A percentile compares a stretch with the other conserved stretches of the same genome.
Conservation (phyloP, 2,329 filamentous ascomycete species). For the Colletotrichum sp. region DNA sequence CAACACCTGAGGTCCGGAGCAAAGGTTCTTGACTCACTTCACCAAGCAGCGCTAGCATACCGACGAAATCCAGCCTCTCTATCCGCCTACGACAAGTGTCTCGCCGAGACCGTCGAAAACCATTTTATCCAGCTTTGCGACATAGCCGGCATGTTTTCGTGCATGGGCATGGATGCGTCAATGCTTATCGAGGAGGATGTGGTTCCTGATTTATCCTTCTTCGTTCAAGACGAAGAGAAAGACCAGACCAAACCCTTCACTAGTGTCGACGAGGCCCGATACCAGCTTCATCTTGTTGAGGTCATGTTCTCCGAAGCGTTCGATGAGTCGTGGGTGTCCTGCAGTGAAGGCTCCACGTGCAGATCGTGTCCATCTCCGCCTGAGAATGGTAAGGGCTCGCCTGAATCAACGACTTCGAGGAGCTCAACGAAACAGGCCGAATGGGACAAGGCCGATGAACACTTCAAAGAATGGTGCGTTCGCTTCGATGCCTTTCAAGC, state of each 20-base stretch:
- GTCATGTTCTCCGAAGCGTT: background rate
- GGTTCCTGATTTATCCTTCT: constrained; percentile 8
- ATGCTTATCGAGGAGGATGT: constrained; percentile 5
- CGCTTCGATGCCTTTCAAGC: constrained; percentile 4
- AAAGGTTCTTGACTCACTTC: constrained; percentile 5
- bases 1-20: background rate
- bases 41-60: background rate
- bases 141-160: constrained; percentile 2
- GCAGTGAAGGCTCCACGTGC: background rate
- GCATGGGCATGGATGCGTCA: constrained; percentile 8
- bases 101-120: background rate
- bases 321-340: background rate
- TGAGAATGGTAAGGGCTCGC: background rate
- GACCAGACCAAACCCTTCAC: background rate
- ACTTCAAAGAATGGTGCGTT: background rate
- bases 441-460: background rate
- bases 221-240: background rate
- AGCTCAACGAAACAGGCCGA: background rate
- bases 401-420: background rate
- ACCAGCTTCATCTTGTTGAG: background rate
- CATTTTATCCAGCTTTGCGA: constrained; percentile 11
- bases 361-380: background rate
- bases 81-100: background rate
- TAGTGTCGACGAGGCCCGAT: constrained; percentile 2
- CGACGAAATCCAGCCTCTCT: background rate